Percentiles rank a stretch among this genome's conserved stretches.
phyloP scores from a whole-genome alignment of 495 filamentous ascomycete genomes.

The Penicillium cinerascens region DNA sequence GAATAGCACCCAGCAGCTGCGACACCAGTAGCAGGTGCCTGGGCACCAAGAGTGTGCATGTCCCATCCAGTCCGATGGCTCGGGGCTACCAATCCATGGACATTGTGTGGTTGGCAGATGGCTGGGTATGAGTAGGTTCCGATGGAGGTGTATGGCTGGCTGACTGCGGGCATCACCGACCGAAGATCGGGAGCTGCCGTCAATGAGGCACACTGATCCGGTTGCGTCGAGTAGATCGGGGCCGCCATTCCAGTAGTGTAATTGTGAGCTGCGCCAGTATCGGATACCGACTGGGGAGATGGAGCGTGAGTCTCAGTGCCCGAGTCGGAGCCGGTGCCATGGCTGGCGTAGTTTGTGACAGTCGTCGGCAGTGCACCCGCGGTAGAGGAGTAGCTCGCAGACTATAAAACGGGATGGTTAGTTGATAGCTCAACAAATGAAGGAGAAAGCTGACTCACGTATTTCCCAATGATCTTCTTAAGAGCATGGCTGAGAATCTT shows the following conservation, averaged over 20 bases:
- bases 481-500: conserved; percentile 74
- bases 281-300: conserved; percentile 46
- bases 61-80: conserved; percentile 34
- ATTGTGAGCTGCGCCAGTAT: conserved; percentile 29
- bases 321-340: conserved; percentile 40
- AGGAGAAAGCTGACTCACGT: conserved; percentile 55
- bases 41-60: conserved; percentile 25
- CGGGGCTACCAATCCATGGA: conserved; percentile 23
- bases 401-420: conserved; percentile 28
- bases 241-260: conserved; percentile 29
- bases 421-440: neutral
- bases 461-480: conserved; percentile 98
- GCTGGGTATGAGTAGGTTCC: conserved; percentile 35
- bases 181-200: conserved; percentile 30
- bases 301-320: conserved; percentile 38
- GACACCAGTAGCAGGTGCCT: conserved; percentile 17
- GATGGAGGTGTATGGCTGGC: conserved; percentile 32
- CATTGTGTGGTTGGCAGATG: conserved; percentile 32
- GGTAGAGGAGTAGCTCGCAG: conserved; percentile 51
- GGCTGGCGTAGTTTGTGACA: conserved; percentile 37
- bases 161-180: conserved; percentile 29
- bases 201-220: conserved; percentile 21
- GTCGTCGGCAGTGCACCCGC: conserved; percentile 41
- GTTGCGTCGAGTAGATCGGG: conserved; percentile 27
- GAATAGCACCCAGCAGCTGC: conserved; percentile 27